Conservation (phyloP, 2,329 filamentous ascomycete genomes). For the Dothideomycetes sp. region DNA sequence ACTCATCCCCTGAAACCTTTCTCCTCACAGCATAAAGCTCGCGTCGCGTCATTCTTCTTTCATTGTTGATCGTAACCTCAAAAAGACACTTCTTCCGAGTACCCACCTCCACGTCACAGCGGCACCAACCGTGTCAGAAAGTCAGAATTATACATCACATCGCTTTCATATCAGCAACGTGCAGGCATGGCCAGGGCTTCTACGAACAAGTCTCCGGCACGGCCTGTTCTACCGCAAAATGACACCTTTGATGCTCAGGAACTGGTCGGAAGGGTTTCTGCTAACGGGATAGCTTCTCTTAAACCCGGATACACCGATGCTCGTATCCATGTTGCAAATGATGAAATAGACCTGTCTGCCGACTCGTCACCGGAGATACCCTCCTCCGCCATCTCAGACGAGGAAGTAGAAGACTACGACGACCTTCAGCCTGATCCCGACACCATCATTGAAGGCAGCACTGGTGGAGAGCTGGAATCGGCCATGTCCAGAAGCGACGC, state of each 20-base stretch:
- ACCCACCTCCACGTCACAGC: background rate
- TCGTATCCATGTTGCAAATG: background rate
- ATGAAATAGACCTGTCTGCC: background rate
- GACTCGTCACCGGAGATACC: conserved; percentile 3
- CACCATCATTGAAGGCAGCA: conserved; percentile 23
- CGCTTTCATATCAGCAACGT: too few relatives aligned
- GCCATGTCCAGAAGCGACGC: background rate
- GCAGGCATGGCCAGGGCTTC: too few relatives aligned
- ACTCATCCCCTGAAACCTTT: too few relatives aligned
- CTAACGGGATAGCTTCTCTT: conserved; percentile 13
- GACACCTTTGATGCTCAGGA: conserved; percentile 15
- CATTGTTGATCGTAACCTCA: too few relatives aligned
- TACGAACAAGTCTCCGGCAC: too few relatives aligned
- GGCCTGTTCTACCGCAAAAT: conserved; percentile 10
- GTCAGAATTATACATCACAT: background rate
- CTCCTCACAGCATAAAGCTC: too few relatives aligned
- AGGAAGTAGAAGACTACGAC: conserved; percentile 32
- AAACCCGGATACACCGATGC: conserved; percentile 6
- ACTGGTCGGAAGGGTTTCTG: conserved; percentile 12
- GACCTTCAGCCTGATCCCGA: conserved; percentile 25
- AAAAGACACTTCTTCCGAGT: too few relatives aligned
- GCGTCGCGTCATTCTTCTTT: too few relatives aligned
- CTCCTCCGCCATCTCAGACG: conserved; percentile 12
- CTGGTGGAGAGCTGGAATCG: conserved; percentile 4
- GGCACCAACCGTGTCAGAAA: background rate